Percentiles rank a stretch among this genome's conserved stretches.
Conservation (phyloP, 768 basidiomycete genomes). For the Leccinum subgranulosum region DNA sequence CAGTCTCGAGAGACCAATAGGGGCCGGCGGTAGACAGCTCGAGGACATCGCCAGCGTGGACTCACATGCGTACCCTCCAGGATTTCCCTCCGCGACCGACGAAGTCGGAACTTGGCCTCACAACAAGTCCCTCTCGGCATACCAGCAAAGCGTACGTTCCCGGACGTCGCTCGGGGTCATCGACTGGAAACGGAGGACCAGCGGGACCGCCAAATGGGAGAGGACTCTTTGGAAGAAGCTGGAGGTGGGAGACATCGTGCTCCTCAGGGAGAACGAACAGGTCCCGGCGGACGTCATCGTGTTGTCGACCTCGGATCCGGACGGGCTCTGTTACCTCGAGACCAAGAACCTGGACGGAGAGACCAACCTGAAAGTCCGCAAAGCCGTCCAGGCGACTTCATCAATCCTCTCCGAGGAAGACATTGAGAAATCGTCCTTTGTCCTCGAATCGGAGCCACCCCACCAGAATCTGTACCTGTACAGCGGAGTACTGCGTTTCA, state of each 20-base stretch:
- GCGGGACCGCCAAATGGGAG: conserved; percentile 84
- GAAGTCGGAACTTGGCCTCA: conserved; percentile 33
- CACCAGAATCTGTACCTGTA: conserved; percentile 92
- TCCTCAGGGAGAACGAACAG: conserved; percentile 91
- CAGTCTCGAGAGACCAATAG: conserved; percentile 34
- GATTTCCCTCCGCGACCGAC: conserved; percentile 29
- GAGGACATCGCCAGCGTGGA: conserved; percentile 71
- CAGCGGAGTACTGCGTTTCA: conserved; percentile 80
- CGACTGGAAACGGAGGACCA: conserved; percentile 68
- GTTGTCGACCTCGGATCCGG: conserved; percentile 86
- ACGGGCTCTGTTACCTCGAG: conserved; percentile 92
- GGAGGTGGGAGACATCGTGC: conserved; percentile 93
- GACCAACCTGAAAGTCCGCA: conserved; percentile 91
- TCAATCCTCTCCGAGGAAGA: conserved; percentile 83
- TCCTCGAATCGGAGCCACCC: conserved; percentile 90
- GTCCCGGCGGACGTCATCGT: conserved; percentile 96
- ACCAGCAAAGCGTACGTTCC: conserved; percentile 57
- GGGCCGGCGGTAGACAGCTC: conserved; percentile 49
- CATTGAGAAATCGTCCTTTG: conserved; percentile 80
- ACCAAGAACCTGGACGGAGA: conserved; percentile 98
- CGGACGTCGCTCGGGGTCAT: conserved; percentile 67
- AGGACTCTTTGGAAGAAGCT: conserved; percentile 98
- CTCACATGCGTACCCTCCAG: conserved; percentile 63
- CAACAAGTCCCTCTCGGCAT: conserved; percentile 39
- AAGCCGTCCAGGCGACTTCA: conserved; percentile 71